Conservation (phyloP, 192 early-diverging fungal genomes). For the Anaeromyces robustus region DNA sequence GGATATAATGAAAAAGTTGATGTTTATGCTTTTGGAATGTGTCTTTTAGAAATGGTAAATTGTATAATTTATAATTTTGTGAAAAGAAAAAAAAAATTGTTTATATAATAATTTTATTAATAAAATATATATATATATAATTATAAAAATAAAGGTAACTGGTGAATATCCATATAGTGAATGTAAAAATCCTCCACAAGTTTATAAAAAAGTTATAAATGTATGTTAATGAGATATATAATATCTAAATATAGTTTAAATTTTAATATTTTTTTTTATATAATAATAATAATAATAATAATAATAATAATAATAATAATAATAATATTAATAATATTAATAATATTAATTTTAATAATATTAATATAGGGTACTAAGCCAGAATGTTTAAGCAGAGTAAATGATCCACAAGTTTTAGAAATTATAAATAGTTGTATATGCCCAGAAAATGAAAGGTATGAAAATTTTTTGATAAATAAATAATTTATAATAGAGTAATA, state of each 20-base stretch:
- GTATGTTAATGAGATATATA: not conserved
- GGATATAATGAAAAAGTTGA: slow-evolving; percentile 72
- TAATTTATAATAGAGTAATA: too few relatives aligned
- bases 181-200: slow-evolving; percentile 44
- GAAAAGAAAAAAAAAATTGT: too few relatives aligned
- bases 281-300: too few relatives aligned
- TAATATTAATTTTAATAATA: too few relatives aligned
- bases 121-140: slow-evolving; percentile 4
- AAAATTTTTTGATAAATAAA: not conserved
- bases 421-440: slow-evolving; percentile 50
- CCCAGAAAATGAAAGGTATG: slow-evolving; percentile 40
- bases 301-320: too few relatives aligned
- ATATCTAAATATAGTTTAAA: too few relatives aligned
- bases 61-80: too few relatives aligned
- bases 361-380: slow-evolving; percentile 43
- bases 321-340: too few relatives aligned
- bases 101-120: too few relatives aligned
- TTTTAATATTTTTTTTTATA: too few relatives aligned
- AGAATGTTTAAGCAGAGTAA: slow-evolving; percentile 44
- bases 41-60: slow-evolving; percentile 38
- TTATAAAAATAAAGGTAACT: slow-evolving; percentile 42
- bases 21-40: slow-evolving; percentile 82
- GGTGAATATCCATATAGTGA: slow-evolving; percentile 77
- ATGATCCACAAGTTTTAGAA: slow-evolving; percentile 45
- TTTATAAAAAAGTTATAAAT: not conserved